These are phyloP conservation scores for Colletotrichum graminicola DNA, from an alignment of 2,329 filamentous ascomycete genomes.

Conservation along the genomic window DNA sequence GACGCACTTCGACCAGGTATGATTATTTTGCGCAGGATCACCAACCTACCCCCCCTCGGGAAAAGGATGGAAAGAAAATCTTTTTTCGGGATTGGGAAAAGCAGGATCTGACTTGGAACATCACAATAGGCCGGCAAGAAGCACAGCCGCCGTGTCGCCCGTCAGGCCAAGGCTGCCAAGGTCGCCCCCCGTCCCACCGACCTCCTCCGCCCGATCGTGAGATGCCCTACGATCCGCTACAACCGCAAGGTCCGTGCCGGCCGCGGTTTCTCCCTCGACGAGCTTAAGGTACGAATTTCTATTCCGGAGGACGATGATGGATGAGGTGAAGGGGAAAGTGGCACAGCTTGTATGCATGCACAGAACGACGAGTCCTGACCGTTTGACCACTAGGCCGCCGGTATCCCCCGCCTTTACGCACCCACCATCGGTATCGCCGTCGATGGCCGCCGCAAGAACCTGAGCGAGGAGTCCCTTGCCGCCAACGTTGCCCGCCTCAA, in stretches of 20 bases:
- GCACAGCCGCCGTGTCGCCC: slow-evolving; percentile 89
- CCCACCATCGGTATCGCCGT: slow-evolving; percentile 97
- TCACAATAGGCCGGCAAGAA: slow-evolving; percentile 88
- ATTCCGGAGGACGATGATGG: background rate
- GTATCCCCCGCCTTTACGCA: slow-evolving; percentile 93
- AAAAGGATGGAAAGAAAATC: slow-evolving; percentile 28
- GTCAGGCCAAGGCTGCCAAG: slow-evolving; percentile 93
- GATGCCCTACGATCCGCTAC: slow-evolving; percentile 98
- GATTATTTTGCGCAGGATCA: slow-evolving; percentile 42
- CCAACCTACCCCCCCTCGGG: slow-evolving; percentile 17
- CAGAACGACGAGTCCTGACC: slow-evolving; percentile 20
- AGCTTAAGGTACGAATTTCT: slow-evolving; percentile 87
- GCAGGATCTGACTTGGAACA: slow-evolving; percentile 43
- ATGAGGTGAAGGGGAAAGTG: background rate
- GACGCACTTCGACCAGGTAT: slow-evolving; percentile 99
- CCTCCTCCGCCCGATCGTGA: slow-evolving; percentile 94
- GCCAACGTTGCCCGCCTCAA: slow-evolving; percentile 97
- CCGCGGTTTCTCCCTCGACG: slow-evolving; percentile 96
- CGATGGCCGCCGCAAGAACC: slow-evolving; percentile 96
- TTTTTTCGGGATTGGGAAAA: slow-evolving; percentile 36
- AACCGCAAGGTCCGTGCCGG: slow-evolving; percentile 97
- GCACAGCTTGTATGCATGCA: background rate
- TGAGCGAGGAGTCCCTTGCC: slow-evolving; percentile 93
- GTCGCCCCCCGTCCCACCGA: slow-evolving; percentile 97
- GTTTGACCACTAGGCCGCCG: slow-evolving; percentile 78